Base-by-base conservation (phyloP, 2,329 filamentous ascomycete species). In the Botryotinia globosa region DNA sequence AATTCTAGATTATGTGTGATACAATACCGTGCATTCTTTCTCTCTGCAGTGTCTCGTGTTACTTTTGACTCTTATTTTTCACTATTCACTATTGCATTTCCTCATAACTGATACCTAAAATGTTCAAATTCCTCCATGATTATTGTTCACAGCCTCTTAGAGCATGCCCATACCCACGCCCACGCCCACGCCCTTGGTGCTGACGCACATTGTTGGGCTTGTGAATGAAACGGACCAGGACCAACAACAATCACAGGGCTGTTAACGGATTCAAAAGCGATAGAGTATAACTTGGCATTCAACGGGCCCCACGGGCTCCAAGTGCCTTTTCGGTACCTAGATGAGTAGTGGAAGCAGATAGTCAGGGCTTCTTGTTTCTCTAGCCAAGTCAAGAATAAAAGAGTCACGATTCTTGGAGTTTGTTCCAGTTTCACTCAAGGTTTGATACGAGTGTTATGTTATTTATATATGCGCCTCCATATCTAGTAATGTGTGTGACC, bases 311-410 rank as follows among this genome's bases (percentile, higher is more conserved):
- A 54, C 45, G 54, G 22, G 48, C 51, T 34, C 45, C 45, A 45
- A 45, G 59, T 71, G 69, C 45, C 59, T 37, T 67, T 72, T 42
- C 51, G 51, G 51, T 56, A 56, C n/a, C 51, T 56, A 29, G 6
- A 18, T 29, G 8, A 32, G 51, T 67, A 67, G 61, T 34, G 48
- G 44, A 56, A 29, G 51, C 16, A 67, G 39, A 42, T 59, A 72
- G 70, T 67, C 70, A 72, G 62, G 70, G 69, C 51, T 29, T 56
- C 58, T 67, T 39, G 45, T 44, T 48, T n/a, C 20, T 25, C 34
- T n/a, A 32, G 32, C 34, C 34, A 51, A 56, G 45, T 37, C 10
- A 22, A 56, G 29, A 56, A 29, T 9, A 32, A n/a, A 18, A 56
- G 34, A 56, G 48, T 68, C n/a, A 20, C 22, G 44, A 37, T n/a